These are phyloP conservation scores for Talaromyces piceae DNA, from an alignment of 2,329 filamentous ascomycete genomes.

Conservation along the genomic window DNA sequence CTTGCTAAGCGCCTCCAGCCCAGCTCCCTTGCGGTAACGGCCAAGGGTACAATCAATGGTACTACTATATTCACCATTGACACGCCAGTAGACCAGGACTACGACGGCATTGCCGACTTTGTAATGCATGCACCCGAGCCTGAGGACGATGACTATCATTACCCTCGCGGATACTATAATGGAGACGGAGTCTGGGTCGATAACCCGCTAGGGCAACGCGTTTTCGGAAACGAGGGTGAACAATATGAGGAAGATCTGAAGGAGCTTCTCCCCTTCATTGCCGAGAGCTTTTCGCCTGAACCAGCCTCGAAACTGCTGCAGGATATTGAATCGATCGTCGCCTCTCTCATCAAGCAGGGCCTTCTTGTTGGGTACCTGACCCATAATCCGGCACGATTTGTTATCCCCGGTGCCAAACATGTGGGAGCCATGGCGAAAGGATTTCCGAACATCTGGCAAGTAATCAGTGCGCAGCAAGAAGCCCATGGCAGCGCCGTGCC, in stretches of 20 bases:
- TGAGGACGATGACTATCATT: constrained; percentile 30
- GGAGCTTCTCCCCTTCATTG: constrained; percentile 44
- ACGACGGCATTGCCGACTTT: constrained; percentile 16
- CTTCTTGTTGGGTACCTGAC: constrained; percentile 78
- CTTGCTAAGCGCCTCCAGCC: constrained; percentile 44
- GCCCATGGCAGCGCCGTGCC: constrained; percentile 56
- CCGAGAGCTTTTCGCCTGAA: constrained; percentile 13
- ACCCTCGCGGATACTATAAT: constrained; percentile 28
- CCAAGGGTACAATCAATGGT: constrained; percentile 14
- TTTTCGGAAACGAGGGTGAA: constrained; percentile 22
- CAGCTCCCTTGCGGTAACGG: not conserved
- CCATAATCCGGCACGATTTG: constrained; percentile 68
- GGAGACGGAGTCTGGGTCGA: constrained; percentile 21
- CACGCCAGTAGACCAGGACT: constrained; percentile 27
- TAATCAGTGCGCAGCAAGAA: constrained; percentile 54
- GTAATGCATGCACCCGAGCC: constrained; percentile 9
- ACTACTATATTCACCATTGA: constrained; percentile 22
- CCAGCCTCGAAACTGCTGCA: constrained; percentile 40
- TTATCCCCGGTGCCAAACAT: constrained; percentile 62
- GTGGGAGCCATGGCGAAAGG: constrained; percentile 36
- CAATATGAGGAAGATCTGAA: constrained; percentile 30
- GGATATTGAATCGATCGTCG: constrained; percentile 70
- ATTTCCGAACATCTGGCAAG: constrained; percentile 68
- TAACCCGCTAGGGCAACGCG: constrained; percentile 18
- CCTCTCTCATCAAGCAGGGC: constrained; percentile 70